These are phyloP conservation scores for Conticribra guillardii DNA, from an alignment of 108 stramenopile genomes.

Conservation along the genomic window DNA sequence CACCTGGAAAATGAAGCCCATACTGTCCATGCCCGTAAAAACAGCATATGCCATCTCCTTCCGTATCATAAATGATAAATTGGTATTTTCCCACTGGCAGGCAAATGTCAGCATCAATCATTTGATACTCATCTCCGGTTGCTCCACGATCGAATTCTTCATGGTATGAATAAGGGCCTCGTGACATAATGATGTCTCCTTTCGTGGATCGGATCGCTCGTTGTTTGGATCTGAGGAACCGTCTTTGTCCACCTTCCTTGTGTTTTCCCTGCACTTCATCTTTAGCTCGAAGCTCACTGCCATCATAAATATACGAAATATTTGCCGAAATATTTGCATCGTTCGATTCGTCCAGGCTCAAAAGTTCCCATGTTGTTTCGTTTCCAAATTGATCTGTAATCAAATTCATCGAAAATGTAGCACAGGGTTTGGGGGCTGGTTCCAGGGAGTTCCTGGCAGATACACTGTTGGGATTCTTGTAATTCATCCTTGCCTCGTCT, in stretches of 20 bases:
- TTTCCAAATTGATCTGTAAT: conserved; percentile 15
- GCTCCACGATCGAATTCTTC: conserved; percentile 1
- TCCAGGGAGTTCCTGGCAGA: background rate
- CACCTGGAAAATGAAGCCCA: background rate
- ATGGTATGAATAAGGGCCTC: conserved; percentile 8
- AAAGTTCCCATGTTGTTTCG: conserved; percentile 3
- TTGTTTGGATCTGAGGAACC: background rate
- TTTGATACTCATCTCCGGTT: background rate
- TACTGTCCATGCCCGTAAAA: conserved; percentile 9
- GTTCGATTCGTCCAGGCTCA: background rate
- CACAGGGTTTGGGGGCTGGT: background rate
- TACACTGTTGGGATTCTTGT: background rate
- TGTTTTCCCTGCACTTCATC: no score
- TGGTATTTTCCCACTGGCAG: conserved; percentile 8
- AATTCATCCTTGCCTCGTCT: background rate
- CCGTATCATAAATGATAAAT: conserved; percentile 4
- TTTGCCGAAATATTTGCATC: no score
- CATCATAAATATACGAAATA: no score
- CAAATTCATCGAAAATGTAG: conserved; percentile 10
- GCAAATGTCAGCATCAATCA: conserved; percentile 2
- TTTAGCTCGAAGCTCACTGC: no score
- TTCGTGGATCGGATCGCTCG: background rate
- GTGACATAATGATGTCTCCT: background rate
- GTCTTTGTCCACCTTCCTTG: background rate
- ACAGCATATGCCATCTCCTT: conserved; percentile 11